Evolutionary conservation across 2,329 filamentous ascomycete genomes (phyloP).

Genomic region (Cercospora zeina): DNA sequence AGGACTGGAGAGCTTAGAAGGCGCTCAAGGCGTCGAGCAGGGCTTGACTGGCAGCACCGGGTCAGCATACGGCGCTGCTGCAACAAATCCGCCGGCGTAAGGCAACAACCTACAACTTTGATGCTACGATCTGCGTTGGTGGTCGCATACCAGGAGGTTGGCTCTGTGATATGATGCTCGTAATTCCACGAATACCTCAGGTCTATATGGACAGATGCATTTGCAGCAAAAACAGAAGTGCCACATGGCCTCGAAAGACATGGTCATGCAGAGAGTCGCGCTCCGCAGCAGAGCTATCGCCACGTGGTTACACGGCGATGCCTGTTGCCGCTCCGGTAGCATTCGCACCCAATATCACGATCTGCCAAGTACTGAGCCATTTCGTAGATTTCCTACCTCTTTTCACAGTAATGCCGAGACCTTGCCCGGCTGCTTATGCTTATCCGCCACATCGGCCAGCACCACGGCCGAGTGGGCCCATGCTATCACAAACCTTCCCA

Average conservation of each 20-base stretch:
- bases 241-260: too few species aligned
- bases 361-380: neutral
- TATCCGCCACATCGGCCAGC: constrained; percentile 1
- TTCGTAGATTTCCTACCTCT: neutral
- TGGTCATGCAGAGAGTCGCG: too few species aligned
- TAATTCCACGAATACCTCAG: too few species aligned
- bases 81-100: neutral
- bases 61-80: constrained; percentile 7
- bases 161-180: neutral
- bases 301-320: neutral
- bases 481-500: neutral
- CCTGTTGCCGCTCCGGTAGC: too few species aligned
- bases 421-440: neutral
- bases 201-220: too few species aligned
- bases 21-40: constrained; percentile 44
- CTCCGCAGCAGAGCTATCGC: neutral
- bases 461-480: neutral
- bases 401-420: neutral
- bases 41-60: constrained; percentile 40
- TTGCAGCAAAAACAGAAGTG: too few species aligned
- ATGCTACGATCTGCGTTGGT: neutral
- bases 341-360: neutral
- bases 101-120: neutral
- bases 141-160: neutral
- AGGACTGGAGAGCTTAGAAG: constrained; percentile 44